Evolutionary conservation across 2,329 filamentous ascomycete genomes (phyloP), one percentile per base, ranked within the genome.

Genomic region (Colletotrichum nymphaeae): DNA sequence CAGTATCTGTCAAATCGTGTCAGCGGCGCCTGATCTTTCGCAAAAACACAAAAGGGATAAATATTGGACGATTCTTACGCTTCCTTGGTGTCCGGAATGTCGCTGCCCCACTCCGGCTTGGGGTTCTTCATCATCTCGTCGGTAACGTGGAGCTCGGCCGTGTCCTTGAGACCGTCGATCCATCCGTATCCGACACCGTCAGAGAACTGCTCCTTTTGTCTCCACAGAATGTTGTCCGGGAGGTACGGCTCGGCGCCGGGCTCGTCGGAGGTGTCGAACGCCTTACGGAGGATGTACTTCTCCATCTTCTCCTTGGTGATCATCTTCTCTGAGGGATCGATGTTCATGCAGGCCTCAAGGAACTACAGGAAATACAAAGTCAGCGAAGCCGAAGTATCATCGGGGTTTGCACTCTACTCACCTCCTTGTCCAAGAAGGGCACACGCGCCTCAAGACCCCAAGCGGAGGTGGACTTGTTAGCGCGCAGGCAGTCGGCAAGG

Each of bases 101-200:
- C 97, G 79, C 86, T 85, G 63, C 95, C 96, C 97, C 97, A 99
- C 84, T 98, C 95, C 14, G 94, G 91, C 89, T 98, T 98, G 76
- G 97, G 96, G 90, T 97, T 96, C 89, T 95, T 95, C 93, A 98
- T 95, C 92, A 97, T 95, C 88, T 98, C 96, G 81, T 99, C 96
- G 22, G 94, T 97, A 69, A 99, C 93, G 70, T 97, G 91, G 76
- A 92, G 83, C 85, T 97, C 95, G 42, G 97, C 97, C 80, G 93
- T 94, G 85, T 98, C 97, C 89, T 98, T 98, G 79, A 99, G 91
- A 7, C 93, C 94, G 81, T 99, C 97, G 81, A 99, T 99, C 97
- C 97, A 99, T 76, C 97, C 95, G 86, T 99, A 99, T 71, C 97
- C 97, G 71, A 99, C 97, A 82, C 97, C 97, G 80, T 99, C 97